Percentiles rank a stretch among this genome's conserved stretches.
phyloP scores from a whole-genome alignment of 75 land plant genomes.

The Isoetes taiwanensis region DNA sequence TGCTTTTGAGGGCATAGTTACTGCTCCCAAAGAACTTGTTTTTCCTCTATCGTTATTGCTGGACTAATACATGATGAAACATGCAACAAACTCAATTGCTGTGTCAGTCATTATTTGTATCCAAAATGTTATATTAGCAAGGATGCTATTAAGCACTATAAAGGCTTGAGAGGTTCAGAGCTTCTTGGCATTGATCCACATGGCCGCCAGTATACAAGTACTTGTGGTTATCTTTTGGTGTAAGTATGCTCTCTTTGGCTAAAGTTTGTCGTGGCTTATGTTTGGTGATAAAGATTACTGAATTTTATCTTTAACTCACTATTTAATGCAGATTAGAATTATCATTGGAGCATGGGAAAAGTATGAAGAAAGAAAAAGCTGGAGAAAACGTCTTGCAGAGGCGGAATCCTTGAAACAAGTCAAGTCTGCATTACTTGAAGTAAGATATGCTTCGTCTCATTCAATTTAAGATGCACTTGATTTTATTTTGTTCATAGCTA shows the following conservation, averaged over 20 bases:
- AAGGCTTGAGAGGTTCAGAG: constrained; percentile 48
- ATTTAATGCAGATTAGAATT: too few species aligned
- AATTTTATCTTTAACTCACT: too few species aligned
- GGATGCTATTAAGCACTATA: constrained; percentile 18
- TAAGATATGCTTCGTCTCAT: constrained; percentile 19
- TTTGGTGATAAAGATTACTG: too few species aligned
- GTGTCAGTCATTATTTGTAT: constrained; percentile 95
- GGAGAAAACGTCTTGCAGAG: constrained; percentile 47
- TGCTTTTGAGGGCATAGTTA: too few species aligned
- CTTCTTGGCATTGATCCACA: constrained; percentile 55
- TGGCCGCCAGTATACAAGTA: constrained; percentile 45
- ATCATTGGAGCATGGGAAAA: constrained; percentile 77
- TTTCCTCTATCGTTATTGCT: too few species aligned
- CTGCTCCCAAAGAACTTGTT: too few species aligned
- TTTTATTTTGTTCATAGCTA: constrained; percentile 8
- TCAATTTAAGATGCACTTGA: neutral
- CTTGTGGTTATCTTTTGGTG: constrained; percentile 68
- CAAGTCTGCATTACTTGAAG: constrained; percentile 37
- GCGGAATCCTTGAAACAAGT: constrained; percentile 36
- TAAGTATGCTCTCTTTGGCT: constrained; percentile 44
- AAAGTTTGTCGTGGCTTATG: too few species aligned
- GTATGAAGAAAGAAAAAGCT: constrained; percentile 32
- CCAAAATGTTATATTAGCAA: constrained; percentile 56
- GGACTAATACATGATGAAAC: too few species aligned
- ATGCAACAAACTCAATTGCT: too few species aligned